Evolutionary conservation across 108 stramenopile species (phyloP), one percentile per base, ranked within the genome.

Genomic region (Aurantiochytrium sp.): DNA sequence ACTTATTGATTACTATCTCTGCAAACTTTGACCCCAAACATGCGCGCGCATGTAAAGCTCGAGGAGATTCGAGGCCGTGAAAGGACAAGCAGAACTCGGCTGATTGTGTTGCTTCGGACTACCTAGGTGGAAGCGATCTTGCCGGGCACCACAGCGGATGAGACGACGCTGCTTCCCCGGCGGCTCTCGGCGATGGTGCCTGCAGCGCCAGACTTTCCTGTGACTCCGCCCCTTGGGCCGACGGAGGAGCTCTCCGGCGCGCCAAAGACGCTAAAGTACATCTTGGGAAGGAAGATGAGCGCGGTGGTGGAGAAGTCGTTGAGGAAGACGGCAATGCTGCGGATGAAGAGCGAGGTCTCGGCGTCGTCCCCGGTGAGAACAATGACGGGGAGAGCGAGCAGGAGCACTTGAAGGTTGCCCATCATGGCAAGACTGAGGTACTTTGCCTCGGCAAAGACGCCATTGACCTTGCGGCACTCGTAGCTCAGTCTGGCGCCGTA

Each of bases 241-340:
- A 52, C 2, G 15, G 50, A 15, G 17, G 15, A 15, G 15, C 15
- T 2, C 50, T 65, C 59, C 24, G 59, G 59, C 1, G 59, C 32
- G 27, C 59, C 59, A 65, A 48, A 48, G 27, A 81, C 45, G 30
- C 39, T 22, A 41, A 81, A 81, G 73, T 81, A 81, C 73, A 81
- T 81, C 24, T 81, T 81, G 1, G 73, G 73, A 12, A 81, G 17
- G 24, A 81, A 81, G 42, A 81, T 41, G 27, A 81, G 39, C 39
- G 27, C 6, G n/a, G 39, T 48, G 6, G 45, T 48, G 73, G 42
- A 41, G 45, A 81, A 41, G 45, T 81, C 73, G 3, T 81, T 81
- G 24, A 81, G 45, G 32, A 81, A 81, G n/a, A 81, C 73, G 24
- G 45, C 73, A 41, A 41, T 48, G 73, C 24, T 30, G 21, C 45